Percentiles rank a stretch among this genome's conserved stretches.
Conservation (phyloP, 495 filamentous ascomycete genomes). For the Saxophila tyrrhenica region DNA sequence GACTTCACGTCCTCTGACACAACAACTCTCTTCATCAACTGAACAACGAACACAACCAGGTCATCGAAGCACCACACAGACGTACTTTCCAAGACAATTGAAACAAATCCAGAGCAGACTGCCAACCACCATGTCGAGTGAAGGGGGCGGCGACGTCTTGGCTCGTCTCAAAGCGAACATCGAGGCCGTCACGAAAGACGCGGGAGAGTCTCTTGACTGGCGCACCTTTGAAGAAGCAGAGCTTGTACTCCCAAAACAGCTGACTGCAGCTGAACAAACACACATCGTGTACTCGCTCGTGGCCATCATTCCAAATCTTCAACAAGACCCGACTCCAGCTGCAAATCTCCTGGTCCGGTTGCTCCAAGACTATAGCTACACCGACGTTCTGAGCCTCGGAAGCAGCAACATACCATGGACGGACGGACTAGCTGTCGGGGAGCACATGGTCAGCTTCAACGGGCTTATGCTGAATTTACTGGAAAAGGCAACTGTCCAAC, state of each 20-base stretch:
- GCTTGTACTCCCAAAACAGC: conserved; percentile 5
- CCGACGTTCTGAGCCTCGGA: conserved; percentile 40
- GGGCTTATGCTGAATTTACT: conserved; percentile 58
- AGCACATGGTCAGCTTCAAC: conserved; percentile 49
- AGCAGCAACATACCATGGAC: conserved; percentile 23
- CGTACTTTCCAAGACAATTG: no score
- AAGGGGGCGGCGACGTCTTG: neutral
- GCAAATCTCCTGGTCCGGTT: conserved; percentile 43
- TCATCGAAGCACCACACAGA: no score
- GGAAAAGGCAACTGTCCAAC: conserved; percentile 51
- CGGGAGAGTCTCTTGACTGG: conserved; percentile 7
- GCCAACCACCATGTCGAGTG: neutral
- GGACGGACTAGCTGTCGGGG: conserved; percentile 39
- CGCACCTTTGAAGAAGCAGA: conserved; percentile 14
- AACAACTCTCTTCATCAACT: no score
- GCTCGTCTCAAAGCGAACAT: neutral
- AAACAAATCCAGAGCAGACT: no score
- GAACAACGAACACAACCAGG: no score
- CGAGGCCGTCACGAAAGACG: neutral
- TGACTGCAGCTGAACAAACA: neutral
- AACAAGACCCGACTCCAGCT: conserved; percentile 40
- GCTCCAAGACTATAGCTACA: conserved; percentile 40
- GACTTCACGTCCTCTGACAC: neutral
- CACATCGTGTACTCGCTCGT: conserved; percentile 12
- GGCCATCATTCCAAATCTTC: conserved; percentile 19